Percentiles rank a stretch among this genome's conserved stretches.
Conservation (phyloP, 208 protist genomes). For the Leishmania martiniquensis region DNA sequence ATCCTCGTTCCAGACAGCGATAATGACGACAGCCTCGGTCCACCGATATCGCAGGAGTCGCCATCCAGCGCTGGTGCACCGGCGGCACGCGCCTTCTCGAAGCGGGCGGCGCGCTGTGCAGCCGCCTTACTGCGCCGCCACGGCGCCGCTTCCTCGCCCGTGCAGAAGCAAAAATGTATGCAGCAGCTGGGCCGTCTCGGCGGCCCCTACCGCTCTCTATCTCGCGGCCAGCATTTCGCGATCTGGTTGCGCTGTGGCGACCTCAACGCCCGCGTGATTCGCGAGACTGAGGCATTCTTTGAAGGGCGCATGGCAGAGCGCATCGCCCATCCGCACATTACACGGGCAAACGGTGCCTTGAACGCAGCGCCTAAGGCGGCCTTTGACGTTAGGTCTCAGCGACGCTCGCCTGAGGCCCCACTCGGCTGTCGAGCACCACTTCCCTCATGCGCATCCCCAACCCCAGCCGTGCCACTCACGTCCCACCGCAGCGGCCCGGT, state of each 20-base stretch:
- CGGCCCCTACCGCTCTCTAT: slow-evolving; percentile 52
- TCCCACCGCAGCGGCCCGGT: not conserved
- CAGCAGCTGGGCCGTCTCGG: slow-evolving; percentile 45
- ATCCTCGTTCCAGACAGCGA: slow-evolving; percentile 36
- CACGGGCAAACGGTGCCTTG: slow-evolving; percentile 3
- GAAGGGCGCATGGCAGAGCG: slow-evolving; percentile 1
- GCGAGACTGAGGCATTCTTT: slow-evolving; percentile 41
- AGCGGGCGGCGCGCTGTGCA: slow-evolving; percentile 27
- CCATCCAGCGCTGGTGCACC: not conserved
- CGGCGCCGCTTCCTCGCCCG: not conserved
- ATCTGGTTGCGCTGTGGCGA: slow-evolving; percentile 46
- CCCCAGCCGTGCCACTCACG: not conserved
- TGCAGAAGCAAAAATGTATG: slow-evolving; percentile 9
- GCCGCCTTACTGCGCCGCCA: slow-evolving; percentile 23
- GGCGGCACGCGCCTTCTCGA: slow-evolving; percentile 23
- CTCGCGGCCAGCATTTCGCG: slow-evolving; percentile 28
- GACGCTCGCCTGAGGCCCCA: not conserved
- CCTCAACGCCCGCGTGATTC: slow-evolving; percentile 28
- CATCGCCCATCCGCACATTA: slow-evolving; percentile 6
- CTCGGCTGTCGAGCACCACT: not conserved
- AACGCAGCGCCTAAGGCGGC: slow-evolving; percentile 2
- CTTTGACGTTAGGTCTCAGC: not conserved
- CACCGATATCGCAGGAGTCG: not conserved
- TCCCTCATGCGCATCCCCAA: not conserved
- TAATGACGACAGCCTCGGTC: slow-evolving; percentile 24